Evolutionary conservation across 192 early-diverging fungal genomes (phyloP).

Genomic region (Entomortierella chlamydospora): DNA sequence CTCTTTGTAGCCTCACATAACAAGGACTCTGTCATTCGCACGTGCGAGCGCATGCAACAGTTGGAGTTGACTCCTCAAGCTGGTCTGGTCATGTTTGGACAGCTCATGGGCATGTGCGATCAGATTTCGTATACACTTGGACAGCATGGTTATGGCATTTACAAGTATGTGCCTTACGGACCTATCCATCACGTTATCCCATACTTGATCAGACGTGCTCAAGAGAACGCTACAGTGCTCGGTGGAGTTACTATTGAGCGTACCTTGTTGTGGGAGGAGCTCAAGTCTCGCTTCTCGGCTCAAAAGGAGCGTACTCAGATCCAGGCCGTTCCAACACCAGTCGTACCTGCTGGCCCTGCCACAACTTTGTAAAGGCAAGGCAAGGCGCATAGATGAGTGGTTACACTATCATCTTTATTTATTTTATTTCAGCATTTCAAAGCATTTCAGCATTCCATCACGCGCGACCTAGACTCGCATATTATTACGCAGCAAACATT

Average conservation of each 20-base stretch:
- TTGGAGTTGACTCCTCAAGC: constrained; percentile 63
- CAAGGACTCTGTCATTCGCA: constrained; percentile 75
- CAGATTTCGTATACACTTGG: constrained; percentile 86
- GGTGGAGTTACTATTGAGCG: constrained; percentile 71
- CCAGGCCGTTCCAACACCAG: constrained; percentile 21
- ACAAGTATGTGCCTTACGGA: constrained; percentile 96
- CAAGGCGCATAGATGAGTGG: no score
- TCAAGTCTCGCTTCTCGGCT: constrained; percentile 53
- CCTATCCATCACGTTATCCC: constrained; percentile 91
- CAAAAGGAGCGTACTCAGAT: constrained; percentile 41
- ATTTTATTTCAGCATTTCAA: background rate
- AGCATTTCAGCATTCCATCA: no score
- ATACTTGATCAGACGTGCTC: constrained; percentile 89
- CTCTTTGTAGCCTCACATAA: constrained; percentile 95
- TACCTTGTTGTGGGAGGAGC: constrained; percentile 67
- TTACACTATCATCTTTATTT: no score
- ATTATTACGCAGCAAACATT: no score
- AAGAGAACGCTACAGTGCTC: constrained; percentile 91
- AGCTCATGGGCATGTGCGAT: constrained; percentile 96
- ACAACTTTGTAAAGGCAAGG: constrained; percentile 23
- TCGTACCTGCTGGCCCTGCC: constrained; percentile 23
- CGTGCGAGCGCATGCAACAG: constrained; percentile 70
- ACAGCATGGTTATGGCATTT: constrained; percentile 78
- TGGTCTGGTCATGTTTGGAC: constrained; percentile 88
- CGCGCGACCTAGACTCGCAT: no score